phyloP scores from a whole-genome alignment of 2,329 filamentous ascomycete species.

The Apiospora koreana region DNA sequence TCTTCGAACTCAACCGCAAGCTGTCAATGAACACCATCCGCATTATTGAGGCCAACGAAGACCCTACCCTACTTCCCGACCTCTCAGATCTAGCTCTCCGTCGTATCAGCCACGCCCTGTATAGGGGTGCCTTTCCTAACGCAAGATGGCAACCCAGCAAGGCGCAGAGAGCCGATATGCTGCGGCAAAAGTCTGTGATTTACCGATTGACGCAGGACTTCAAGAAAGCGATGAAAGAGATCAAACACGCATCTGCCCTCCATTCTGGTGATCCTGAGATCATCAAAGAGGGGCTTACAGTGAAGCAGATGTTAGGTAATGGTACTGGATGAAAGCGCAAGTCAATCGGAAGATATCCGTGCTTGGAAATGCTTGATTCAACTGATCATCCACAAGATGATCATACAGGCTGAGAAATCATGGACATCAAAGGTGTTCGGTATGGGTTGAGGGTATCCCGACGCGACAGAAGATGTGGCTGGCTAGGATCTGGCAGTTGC shows the following conservation, averaged over 20 bases:
- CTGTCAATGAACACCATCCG: not conserved
- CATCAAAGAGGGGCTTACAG: not conserved
- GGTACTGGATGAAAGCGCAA: no score
- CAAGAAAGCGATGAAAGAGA: not conserved
- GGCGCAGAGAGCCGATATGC: not conserved
- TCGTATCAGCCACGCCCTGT: not conserved
- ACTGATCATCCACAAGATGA: no score
- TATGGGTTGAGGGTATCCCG: no score
- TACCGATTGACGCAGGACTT: not conserved
- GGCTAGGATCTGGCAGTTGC: no score
- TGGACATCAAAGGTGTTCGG: no score
- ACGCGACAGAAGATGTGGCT: no score
- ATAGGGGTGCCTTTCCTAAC: not conserved
- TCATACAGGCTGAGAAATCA: no score
- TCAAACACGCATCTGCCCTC: not conserved
- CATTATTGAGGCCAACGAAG: not conserved
- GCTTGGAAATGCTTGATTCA: no score
- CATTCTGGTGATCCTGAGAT: not conserved
- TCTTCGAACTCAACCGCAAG: not conserved
- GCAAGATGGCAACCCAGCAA: not conserved
- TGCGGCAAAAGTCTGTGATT: not conserved
- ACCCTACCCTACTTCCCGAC: not conserved
- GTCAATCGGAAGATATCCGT: no score
- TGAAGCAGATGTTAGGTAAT: not conserved
- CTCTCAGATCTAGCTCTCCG: not conserved